Conservation (phyloP, 371 early-diverging fungal genomes). For the Rhizopus arrhizus region DNA sequence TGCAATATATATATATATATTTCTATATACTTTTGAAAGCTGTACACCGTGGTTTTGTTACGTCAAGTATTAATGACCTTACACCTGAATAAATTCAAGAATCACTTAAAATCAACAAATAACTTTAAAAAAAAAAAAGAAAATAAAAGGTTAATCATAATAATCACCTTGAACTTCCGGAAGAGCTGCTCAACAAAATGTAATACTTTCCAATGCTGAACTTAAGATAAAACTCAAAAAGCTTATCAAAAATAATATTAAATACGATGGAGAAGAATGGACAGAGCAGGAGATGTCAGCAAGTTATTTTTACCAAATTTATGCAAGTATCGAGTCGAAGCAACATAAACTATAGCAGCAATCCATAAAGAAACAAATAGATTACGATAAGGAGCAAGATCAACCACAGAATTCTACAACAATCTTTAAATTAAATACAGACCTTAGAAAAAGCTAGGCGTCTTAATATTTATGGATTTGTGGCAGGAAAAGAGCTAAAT, state of each 20-base stretch:
- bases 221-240: not conserved
- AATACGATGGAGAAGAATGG: not conserved
- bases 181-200: no score
- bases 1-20: no score
- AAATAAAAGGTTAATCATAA: no score
- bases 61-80: not conserved
- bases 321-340: no score
- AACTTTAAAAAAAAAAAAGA: no score
- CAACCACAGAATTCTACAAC: slow-evolving; percentile 7
- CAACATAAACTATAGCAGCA: no score
- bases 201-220: no score
- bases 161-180: no score
- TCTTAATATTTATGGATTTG: slow-evolving; percentile 8
- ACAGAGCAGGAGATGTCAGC: not conserved
- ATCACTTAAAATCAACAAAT: not conserved
- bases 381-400: not conserved
- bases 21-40: not conserved
- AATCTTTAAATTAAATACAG: not conserved
- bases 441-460: not conserved
- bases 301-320: not conserved
- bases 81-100: not conserved
- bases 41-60: not conserved
- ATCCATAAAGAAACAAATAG: no score
- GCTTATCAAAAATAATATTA: not conserved
- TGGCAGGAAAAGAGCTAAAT: slow-evolving; percentile 7